These are phyloP conservation scores for Gnetum montanum DNA, from an alignment of 75 land plant genomes.

Conservation along the genomic window DNA sequence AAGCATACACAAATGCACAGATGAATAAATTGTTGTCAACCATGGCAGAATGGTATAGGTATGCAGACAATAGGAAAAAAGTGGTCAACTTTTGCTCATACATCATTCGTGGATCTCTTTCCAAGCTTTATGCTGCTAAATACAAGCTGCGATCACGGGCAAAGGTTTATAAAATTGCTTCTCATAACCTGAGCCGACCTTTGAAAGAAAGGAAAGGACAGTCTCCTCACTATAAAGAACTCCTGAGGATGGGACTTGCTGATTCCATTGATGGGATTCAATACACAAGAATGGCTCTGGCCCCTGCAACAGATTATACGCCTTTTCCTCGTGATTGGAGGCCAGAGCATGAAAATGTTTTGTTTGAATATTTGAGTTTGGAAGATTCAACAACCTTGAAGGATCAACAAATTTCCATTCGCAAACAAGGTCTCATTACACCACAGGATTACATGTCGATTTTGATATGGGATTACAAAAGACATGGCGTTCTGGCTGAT, in stretches of 20 bases:
- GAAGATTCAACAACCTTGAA: slow-evolving; percentile 41
- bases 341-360: slow-evolving; percentile 61
- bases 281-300: slow-evolving; percentile 42
- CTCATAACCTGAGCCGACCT: slow-evolving; percentile 54
- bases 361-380: slow-evolving; percentile 43
- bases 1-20: slow-evolving; percentile 72
- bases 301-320: slow-evolving; percentile 59
- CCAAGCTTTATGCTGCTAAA: slow-evolving; percentile 81
- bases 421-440: slow-evolving; percentile 43
- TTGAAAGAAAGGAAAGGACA: slow-evolving; percentile 68
- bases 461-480: slow-evolving; percentile 72
- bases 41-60: slow-evolving; percentile 67
- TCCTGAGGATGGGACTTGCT: slow-evolving; percentile 53
- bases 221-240: slow-evolving; percentile 52
- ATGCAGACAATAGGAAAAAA: slow-evolving; percentile 72
- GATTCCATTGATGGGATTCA: slow-evolving; percentile 64
- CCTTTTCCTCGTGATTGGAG: slow-evolving; percentile 64
- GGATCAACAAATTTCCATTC: slow-evolving; percentile 21
- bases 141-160: slow-evolving; percentile 76
- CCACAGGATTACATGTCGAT: slow-evolving; percentile 66
- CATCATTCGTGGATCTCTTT: slow-evolving; percentile 63
- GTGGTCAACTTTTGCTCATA: slow-evolving; percentile 54
- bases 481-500: slow-evolving; percentile 26
- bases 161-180: slow-evolving; percentile 65
- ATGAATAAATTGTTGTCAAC: slow-evolving; percentile 66